Conservation (phyloP, 2,329 filamentous ascomycete genomes). For the Diaporthe australafricana region DNA sequence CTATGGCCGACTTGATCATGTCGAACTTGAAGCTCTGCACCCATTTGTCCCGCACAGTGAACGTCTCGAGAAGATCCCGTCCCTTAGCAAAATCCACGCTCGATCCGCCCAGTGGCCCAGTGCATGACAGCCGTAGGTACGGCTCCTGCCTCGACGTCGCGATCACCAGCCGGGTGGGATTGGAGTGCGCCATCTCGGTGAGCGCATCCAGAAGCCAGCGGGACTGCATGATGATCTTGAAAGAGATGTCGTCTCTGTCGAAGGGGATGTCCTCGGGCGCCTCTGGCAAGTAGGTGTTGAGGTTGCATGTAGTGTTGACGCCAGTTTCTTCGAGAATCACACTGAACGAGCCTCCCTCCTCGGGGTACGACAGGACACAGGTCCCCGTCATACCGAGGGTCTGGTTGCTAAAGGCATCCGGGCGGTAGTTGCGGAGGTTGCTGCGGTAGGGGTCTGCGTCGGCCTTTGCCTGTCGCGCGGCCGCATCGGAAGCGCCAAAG, state of each 20-base stretch:
- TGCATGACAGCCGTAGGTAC: conserved; percentile 79
- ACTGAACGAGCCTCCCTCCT: conserved; percentile 81
- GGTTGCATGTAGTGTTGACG: conserved; percentile 88
- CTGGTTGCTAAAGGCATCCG: conserved; percentile 85
- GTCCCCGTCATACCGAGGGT: conserved; percentile 86
- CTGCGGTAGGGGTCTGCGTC: conserved; percentile 71
- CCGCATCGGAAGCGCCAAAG: conserved; percentile 84
- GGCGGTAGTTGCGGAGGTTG: conserved; percentile 70
- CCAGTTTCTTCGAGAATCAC: conserved; percentile 88
- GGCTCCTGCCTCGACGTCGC: conserved; percentile 73
- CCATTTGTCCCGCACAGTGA: conserved; percentile 71
- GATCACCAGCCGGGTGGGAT: conserved; percentile 79
- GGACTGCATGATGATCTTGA: conserved; percentile 96
- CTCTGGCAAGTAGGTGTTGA: conserved; percentile 88
- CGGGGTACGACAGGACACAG: conserved; percentile 83
- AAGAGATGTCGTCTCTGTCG: conserved; percentile 79
- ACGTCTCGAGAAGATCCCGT: conserved; percentile 79
- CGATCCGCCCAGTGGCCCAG: conserved; percentile 69
- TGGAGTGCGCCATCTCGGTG: conserved; percentile 75
- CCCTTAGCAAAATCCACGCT: conserved; percentile 75
- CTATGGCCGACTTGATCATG: conserved; percentile 84
- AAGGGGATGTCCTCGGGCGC: conserved; percentile 86
- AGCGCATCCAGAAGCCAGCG: conserved; percentile 79
- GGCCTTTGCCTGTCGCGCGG: conserved; percentile 66
- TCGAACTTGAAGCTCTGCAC: conserved; percentile 87